Evolutionary conservation across 441 rosid genomes (phyloP), one percentile per base, ranked within the genome.

Genomic region (Pelargonium myrrhifolium): DNA sequence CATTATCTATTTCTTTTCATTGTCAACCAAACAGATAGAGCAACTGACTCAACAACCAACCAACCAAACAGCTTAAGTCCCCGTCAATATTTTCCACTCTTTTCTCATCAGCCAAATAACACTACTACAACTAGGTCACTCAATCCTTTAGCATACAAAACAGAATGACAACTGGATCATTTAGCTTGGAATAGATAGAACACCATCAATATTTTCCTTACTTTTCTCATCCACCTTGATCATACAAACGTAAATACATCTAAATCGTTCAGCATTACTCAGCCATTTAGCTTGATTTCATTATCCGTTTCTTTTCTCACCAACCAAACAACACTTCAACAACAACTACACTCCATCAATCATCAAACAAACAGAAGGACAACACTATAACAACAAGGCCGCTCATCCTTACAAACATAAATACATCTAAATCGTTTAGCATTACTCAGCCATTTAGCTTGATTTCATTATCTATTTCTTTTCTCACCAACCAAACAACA

Each of bases 401-500:
- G 6, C 39, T 35, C 39, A 35, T 7, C 6, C 39, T 9, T 5
- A 6, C 37, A 31, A 31, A 31, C 39, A 35, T 35, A 6, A 35
- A 35, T 6, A 35, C 9, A 35, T 5, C 39, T 35, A 6, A 6
- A 35, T 35, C 37, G 9, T 35, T 35, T 35, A 35, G 8, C 39
- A 6, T 6, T 35, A 35, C 39, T 35, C 39, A 6, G 1, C 39
- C 39, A 35, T 35, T 35, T 35, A 35, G 39, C 39, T 1, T 28
- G n/a, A n/a, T n/a, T n/a, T n/a, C n/a, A n/a, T n/a, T n/a, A n/a
- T n/a, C n/a, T n/a, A n/a, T n/a, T n/a, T n/a, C n/a, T n/a, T 20
- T 56, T 56, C 61, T 56, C 28, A 56, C 20, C 61, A 17, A 15
- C 61, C 62, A 55, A n/a, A 55, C 26, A 55, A 47, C 15, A 45